Percentiles rank a stretch among this genome's conserved stretches.
Evolutionary conservation across 768 basidiomycete genomes (phyloP).

Genomic region (Boletus sp.): DNA sequence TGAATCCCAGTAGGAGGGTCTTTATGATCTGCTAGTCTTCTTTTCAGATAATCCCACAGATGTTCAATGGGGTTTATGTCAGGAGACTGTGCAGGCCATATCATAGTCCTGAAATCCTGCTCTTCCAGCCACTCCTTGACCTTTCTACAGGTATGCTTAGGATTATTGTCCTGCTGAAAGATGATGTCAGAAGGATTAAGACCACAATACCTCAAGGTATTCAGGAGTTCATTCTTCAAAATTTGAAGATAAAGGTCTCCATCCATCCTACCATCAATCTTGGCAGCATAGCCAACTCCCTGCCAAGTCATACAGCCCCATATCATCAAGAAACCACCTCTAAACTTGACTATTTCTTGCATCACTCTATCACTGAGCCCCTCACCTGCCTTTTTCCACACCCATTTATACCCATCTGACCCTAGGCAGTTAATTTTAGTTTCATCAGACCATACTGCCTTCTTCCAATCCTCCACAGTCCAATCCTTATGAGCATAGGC

Average conservation of each 20-base stretch:
- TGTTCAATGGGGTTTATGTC: no score
- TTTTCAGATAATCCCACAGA: no score
- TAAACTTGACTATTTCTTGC: not conserved
- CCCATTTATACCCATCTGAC: no score
- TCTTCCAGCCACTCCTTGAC: not conserved
- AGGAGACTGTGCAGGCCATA: not conserved
- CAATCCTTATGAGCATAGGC: not conserved
- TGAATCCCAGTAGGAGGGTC: no score
- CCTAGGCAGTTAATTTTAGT: no score
- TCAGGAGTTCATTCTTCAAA: not conserved
- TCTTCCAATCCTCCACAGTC: no score
- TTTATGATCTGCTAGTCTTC: no score
- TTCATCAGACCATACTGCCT: no score
- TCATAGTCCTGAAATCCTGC: not conserved
- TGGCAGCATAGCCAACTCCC: not conserved
- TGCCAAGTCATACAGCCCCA: not conserved
- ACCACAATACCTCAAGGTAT: not conserved
- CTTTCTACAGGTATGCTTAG: no score
- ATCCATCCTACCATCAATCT: constrained; percentile 1
- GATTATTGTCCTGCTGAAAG: constrained; percentile 1
- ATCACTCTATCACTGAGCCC: no score
- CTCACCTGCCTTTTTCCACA: no score
- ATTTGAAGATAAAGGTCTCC: not conserved
- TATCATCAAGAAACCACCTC: not conserved
- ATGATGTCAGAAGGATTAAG: not conserved